Evolutionary conservation across 2,329 filamentous ascomycete species (phyloP).

Genomic region (Neocatenulostroma microsporum): DNA sequence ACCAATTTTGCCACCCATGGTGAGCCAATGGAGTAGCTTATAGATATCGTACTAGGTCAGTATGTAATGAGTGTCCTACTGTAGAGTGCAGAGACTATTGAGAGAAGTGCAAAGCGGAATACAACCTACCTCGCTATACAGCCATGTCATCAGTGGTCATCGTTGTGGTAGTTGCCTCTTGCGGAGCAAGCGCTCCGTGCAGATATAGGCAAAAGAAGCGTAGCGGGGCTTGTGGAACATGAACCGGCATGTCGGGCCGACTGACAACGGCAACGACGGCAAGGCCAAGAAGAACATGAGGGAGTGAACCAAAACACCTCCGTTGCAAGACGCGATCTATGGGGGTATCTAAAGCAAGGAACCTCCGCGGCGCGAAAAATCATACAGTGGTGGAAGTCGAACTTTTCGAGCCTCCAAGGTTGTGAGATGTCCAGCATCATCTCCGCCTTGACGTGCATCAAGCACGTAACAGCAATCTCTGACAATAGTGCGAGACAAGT

Average conservation of each 20-base stretch:
- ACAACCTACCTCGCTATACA: neutral
- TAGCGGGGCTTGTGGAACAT: no score
- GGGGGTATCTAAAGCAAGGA: slow-evolving; percentile 2
- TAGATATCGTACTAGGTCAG: neutral
- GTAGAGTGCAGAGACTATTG: neutral
- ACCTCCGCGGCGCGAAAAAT: neutral
- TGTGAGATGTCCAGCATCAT: neutral
- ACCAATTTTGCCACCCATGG: slow-evolving; percentile 6
- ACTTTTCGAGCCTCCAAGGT: neutral
- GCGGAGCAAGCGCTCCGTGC: neutral
- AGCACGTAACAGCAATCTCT: no score
- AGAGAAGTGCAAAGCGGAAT: neutral
- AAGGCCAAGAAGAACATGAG: no score
- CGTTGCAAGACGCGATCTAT: neutral
- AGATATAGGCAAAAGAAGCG: no score
- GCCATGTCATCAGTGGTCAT: neutral
- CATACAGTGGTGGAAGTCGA: neutral
- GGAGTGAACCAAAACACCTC: no score
- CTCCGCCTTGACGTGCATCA: neutral
- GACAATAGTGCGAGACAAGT: no score
- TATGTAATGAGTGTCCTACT: neutral
- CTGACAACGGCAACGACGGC: no score
- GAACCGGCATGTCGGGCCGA: no score
- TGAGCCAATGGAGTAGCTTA: no score
- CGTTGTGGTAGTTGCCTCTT: neutral